phyloP scores from a whole-genome alignment of 805 yeast genomes.

The Ogataea paradorogensis region DNA sequence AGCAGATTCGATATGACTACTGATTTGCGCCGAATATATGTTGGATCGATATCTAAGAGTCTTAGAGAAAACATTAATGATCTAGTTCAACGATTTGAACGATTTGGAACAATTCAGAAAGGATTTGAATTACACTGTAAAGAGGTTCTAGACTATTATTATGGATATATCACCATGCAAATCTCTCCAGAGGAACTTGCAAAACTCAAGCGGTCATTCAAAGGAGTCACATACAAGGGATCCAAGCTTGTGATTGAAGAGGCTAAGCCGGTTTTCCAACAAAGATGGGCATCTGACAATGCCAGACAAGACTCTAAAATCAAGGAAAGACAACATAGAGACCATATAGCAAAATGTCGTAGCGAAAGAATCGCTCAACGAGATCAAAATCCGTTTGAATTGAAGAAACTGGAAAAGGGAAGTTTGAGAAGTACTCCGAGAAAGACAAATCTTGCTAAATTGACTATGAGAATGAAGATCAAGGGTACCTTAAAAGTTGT shows the following conservation, averaged over 20 bases:
- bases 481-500: slow-evolving; percentile 56
- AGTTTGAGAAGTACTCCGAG: slow-evolving; percentile 59
- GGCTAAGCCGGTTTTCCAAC: slow-evolving; percentile 58
- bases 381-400: slow-evolving; percentile 35
- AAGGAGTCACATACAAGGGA: slow-evolving; percentile 78
- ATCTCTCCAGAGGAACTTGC: slow-evolving; percentile 43
- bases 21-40: slow-evolving; percentile 40
- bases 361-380: slow-evolving; percentile 44
- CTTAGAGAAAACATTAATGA: slow-evolving; percentile 45
- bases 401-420: slow-evolving; percentile 41
- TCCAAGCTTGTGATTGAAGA: slow-evolving; percentile 54
- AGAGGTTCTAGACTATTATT: slow-evolving; percentile 50
- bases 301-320: slow-evolving; percentile 38
- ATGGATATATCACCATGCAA: slow-evolving; percentile 66
- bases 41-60: slow-evolving; percentile 62
- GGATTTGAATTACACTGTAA: slow-evolving; percentile 54
- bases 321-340: slow-evolving; percentile 30
- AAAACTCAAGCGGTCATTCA: slow-evolving; percentile 53
- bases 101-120: slow-evolving; percentile 54
- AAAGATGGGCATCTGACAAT: slow-evolving; percentile 45
- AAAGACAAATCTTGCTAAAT: slow-evolving; percentile 42
- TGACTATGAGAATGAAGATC: slow-evolving; percentile 63
- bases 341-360: slow-evolving; percentile 35
- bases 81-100: slow-evolving; percentile 53
- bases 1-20: neutral